phyloP scores from a whole-genome alignment of 176 grass and related monocot species.

The Melocanna baccifera region DNA sequence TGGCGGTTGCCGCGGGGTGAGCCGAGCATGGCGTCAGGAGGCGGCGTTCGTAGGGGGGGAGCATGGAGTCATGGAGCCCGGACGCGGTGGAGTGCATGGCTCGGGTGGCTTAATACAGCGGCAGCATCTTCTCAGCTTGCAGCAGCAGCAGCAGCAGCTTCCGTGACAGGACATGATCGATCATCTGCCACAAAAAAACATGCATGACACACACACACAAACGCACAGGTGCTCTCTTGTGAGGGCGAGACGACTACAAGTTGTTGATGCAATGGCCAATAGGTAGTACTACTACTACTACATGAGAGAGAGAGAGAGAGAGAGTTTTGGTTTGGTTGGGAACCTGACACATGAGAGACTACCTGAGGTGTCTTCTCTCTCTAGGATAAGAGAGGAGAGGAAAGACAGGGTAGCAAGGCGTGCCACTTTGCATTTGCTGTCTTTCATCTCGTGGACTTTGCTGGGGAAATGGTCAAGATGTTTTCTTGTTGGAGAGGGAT shows the following conservation, averaged over 20 bases:
- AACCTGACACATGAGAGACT: background rate
- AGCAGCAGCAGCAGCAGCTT: constrained; percentile 38
- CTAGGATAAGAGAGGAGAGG: constrained; percentile 27
- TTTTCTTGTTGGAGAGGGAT: constrained; percentile 10
- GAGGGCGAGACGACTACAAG: background rate
- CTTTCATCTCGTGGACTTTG: constrained; percentile 61
- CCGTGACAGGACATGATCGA: constrained; percentile 76
- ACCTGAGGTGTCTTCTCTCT: background rate
- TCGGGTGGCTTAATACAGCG: constrained; percentile 46
- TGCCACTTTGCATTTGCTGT: constrained; percentile 51
- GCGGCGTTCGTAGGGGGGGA: background rate
- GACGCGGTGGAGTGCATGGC: constrained; percentile 21
- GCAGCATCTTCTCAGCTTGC: constrained; percentile 30
- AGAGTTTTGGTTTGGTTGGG: background rate
- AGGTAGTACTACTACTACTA: constrained; percentile 29
- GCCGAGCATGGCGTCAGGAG: constrained; percentile 48
- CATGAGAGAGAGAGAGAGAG: background rate
- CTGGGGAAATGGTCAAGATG: constrained; percentile 33
- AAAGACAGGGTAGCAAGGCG: constrained; percentile 21
- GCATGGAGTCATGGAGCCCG: background rate
- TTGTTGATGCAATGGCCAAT: constrained; percentile 22
- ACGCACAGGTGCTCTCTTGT: constrained; percentile 11
- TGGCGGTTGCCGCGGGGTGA: background rate
- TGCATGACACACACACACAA: constrained; percentile 1
- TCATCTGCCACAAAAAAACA: constrained; percentile 57